phyloP scores from a whole-genome alignment of 805 yeast genomes.

The Maudiozyma barnettii region DNA sequence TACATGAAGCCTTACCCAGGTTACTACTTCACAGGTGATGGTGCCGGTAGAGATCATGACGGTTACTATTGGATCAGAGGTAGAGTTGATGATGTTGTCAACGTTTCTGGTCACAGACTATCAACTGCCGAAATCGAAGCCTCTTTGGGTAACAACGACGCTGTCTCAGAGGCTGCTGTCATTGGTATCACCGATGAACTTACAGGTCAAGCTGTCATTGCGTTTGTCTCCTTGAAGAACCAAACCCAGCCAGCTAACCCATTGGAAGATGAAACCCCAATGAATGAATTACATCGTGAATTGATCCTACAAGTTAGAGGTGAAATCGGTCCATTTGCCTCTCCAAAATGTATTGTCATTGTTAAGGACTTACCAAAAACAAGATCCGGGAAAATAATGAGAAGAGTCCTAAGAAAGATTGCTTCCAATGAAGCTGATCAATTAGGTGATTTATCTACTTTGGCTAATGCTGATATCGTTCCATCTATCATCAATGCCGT shows the following conservation, averaged over 20 bases:
- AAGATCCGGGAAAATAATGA: conserved; percentile 96
- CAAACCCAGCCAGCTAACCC: conserved; percentile 28
- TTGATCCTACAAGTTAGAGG: conserved; percentile 75
- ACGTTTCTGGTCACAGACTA: conserved; percentile 93
- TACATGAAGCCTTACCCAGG: conserved; percentile 91
- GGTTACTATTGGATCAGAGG: conserved; percentile 98
- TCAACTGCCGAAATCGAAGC: conserved; percentile 98
- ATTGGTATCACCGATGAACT: conserved; percentile 91
- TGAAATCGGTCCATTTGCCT: conserved; percentile 63
- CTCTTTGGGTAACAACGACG: conserved; percentile 66
- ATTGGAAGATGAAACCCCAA: conserved; percentile 24
- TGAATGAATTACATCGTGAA: conserved; percentile 40
- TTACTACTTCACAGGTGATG: conserved; percentile 94
- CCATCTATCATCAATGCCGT: conserved; percentile 65
- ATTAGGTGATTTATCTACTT: conserved; percentile 84
- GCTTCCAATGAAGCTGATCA: conserved; percentile 87
- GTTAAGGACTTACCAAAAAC: conserved; percentile 96
- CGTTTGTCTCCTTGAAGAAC: conserved; percentile 75
- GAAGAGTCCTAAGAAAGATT: conserved; percentile 90
- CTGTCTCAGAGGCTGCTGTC: conserved; percentile 92
- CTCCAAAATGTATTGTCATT: conserved; percentile 75
- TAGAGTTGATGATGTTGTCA: conserved; percentile 96
- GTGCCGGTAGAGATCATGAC: conserved; percentile 94
- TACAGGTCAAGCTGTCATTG: conserved; percentile 96
- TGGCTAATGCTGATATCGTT: conserved; percentile 80